Evolutionary conservation across 1,284 basidiomycete species (phyloP).

Genomic region (Sanguinoderma infundibulare): DNA sequence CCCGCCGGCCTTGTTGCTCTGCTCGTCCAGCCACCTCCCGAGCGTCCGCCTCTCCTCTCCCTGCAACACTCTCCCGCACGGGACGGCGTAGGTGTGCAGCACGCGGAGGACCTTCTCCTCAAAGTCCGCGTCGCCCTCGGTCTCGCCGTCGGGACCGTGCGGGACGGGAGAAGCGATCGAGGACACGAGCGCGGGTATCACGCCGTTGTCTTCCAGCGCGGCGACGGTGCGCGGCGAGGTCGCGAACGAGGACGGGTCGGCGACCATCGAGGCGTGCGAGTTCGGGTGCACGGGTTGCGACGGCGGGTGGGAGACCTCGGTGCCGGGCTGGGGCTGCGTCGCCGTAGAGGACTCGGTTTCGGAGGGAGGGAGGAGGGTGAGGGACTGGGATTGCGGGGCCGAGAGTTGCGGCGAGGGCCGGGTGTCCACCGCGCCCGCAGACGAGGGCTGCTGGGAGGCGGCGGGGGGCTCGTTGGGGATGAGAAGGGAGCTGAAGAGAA

Average conservation of each 20-base stretch:
- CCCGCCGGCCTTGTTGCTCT: constrained; percentile 26
- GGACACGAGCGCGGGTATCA: constrained; percentile 47
- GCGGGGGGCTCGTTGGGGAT: constrained; percentile 47
- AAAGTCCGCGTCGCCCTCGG: constrained; percentile 74
- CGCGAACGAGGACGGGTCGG: constrained; percentile 38
- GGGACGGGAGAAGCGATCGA: constrained; percentile 59
- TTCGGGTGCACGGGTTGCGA: constrained; percentile 55
- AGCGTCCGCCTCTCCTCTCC: constrained; percentile 48
- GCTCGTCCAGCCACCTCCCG: constrained; percentile 36
- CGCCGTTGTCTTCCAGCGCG: constrained; percentile 52
- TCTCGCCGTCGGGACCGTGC: constrained; percentile 72
- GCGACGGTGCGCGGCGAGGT: constrained; percentile 53
- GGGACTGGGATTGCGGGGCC: constrained; percentile 11
- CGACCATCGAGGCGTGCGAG: constrained; percentile 66
- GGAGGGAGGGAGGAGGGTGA: constrained; percentile 23
- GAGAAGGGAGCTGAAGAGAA: constrained; percentile 83
- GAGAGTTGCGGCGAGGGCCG: constrained; percentile 16
- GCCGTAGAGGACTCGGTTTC: constrained; percentile 3
- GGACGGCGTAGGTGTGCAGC: constrained; percentile 57
- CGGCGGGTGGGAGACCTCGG: constrained; percentile 42
- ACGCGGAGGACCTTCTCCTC: constrained; percentile 79
- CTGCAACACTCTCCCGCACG: constrained; percentile 47
- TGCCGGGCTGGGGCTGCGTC: constrained; percentile 28
- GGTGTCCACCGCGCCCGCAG: constrained; percentile 2
- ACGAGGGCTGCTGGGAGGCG: constrained; percentile 9